Base-by-base conservation (phyloP, 2,329 filamentous ascomycete species). In the Neopestalotiopsis clavispora region DNA sequence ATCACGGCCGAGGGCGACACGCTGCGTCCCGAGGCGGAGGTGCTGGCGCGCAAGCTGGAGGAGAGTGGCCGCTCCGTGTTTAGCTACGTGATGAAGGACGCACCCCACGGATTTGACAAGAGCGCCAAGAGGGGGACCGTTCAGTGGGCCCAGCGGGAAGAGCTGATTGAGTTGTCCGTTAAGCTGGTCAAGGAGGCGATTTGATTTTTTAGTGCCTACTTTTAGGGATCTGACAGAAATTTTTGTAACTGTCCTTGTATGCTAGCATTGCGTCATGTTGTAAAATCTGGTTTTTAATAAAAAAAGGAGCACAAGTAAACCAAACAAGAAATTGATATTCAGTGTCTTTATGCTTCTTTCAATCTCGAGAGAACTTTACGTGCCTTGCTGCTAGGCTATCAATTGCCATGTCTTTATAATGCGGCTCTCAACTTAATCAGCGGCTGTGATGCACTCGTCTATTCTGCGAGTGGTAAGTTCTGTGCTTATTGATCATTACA, bases 1-100 rank as follows among this genome's bases (percentile, higher is more conserved):
- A 38, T 62, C 17, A 62, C 59, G 7, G 59, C 32, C 34, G 59
- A 62, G 59, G 59, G 59, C 32, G 59, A 62, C 32, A 62, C 32
- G 13, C n/a, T 62, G 59, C 30, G 59, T 17, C 59, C 59, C 10
- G 59, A 62, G n/a, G 59, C 59, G 13, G 59, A 38, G 12, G 30
- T 30, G 9, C 32, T 62, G 59, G 30, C 30, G n/a, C 28, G 34
- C 59, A 40, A 20, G 10, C 20, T 40, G 9, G 6, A 23, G 13
- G 9, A 6, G 14, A 38, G 14, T 38, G 30, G 59, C 7, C 59
- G 59, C 13, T 10, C 32, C 5, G 59, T 62, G 30, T 62, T 34
- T 13, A 28, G 23, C 12, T 28, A 59, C 30, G 30, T 59, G 57
- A 14, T 59, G 17, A 28, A 30, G 23, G 30, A 28, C 20, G 57